Base-by-base conservation (phyloP, 2,329 filamentous ascomycete species). In the Trichoderma sp. region DNA sequence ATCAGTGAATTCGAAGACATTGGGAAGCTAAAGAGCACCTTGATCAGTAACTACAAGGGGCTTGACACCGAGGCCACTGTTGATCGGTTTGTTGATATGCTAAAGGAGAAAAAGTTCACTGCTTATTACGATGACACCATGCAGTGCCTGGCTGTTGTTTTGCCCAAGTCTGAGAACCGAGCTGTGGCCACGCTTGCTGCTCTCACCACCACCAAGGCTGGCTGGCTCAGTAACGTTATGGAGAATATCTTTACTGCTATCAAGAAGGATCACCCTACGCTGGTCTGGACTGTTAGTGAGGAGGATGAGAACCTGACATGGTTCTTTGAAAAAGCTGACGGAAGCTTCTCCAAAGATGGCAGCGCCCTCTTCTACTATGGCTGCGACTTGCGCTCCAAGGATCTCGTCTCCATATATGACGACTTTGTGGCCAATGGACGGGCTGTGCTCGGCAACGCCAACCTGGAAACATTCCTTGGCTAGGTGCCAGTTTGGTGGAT, bases 321-420 rank as follows among this genome's bases (percentile, higher is more conserved):
- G 96, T 97, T 98, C 85, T 96, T 97, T 74, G 94, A 97, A 81
- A 97, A 97, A 85, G 91, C 95, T 11, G 94, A 97, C 74, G 95
- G 96, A 68, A 97, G 93, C 80, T 87, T 97, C 75, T 93, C 91
- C 71, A 89, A 90, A 68, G 89, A 93, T 73, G 93, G 93, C 69
- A 93, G 94, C 76, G 93, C 97, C 49, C 90, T 98, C 76, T 98
- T 98, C 85, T 98, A 95, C 92, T 97, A 96, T 79, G 94, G 94
- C 64, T 89, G 96, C 69, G 91, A 96, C 73, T 90, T 89, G 66
- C 89, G 90, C 37, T 89, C 93, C 63, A 92, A 97, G 78, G 74
- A 74, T 24, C 91, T 97, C 26, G 89, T 90, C 74, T 87, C 92
- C 72, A 85, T 97, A 73, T 94, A 97, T 82, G 88, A 90, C 73